These are phyloP conservation scores for Pyrenophora graminea DNA, from an alignment of 2,329 filamentous ascomycete genomes.

Conservation along the genomic window DNA sequence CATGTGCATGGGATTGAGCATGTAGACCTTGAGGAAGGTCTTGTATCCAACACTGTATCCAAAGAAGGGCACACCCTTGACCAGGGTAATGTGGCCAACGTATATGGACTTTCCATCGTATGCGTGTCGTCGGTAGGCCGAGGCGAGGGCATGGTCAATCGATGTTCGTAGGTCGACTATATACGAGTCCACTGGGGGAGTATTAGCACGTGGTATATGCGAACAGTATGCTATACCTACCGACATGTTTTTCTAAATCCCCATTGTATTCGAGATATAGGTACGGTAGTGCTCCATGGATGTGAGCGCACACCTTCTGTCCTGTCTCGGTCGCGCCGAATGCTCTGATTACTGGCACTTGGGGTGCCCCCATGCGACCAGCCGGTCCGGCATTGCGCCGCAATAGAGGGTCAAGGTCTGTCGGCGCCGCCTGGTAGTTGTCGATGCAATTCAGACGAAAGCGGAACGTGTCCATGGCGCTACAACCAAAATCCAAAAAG, in stretches of 20 bases:
- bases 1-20: slow-evolving; percentile 85
- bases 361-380: slow-evolving; percentile 66
- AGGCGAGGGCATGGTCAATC: slow-evolving; percentile 86
- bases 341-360: slow-evolving; percentile 82
- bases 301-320: slow-evolving; percentile 93
- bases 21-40: slow-evolving; percentile 91
- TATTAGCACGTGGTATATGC: slow-evolving; percentile 14
- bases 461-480: slow-evolving; percentile 74
- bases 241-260: slow-evolving; percentile 66
- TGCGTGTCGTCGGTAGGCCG: slow-evolving; percentile 79
- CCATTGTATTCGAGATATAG: slow-evolving; percentile 88
- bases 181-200: slow-evolving; percentile 68
- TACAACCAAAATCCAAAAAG: slow-evolving; percentile 7
- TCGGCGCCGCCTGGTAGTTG: slow-evolving; percentile 82
- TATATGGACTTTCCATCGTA: slow-evolving; percentile 71
- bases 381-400: slow-evolving; percentile 63
- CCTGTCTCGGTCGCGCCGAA: slow-evolving; percentile 94
- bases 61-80: slow-evolving; percentile 94
- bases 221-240: slow-evolving; percentile 52
- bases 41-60: slow-evolving; percentile 92
- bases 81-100: slow-evolving; percentile 86
- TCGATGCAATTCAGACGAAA: slow-evolving; percentile 95
- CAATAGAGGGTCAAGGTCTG: slow-evolving; percentile 78
- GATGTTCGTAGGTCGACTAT: slow-evolving; percentile 79
- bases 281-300: slow-evolving; percentile 95